Conservation (phyloP, 768 basidiomycete species). For the Cystofilobasidium macerans region DNA sequence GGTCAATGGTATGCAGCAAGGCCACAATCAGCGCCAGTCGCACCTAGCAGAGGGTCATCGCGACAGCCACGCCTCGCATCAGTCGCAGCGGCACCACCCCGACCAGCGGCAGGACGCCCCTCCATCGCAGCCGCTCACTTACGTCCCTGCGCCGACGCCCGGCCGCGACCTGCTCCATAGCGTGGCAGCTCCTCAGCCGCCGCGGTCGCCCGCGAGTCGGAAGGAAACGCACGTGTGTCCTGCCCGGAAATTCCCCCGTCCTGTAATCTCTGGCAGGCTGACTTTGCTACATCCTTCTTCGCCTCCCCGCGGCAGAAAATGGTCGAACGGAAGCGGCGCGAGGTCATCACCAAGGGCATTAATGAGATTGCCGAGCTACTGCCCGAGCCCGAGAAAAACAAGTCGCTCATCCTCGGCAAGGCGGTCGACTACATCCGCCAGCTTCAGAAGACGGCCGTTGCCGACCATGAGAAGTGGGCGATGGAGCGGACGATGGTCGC, state of each 20-base stretch:
- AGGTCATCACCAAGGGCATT: conserved; percentile 94
- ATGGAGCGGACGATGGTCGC: conserved; percentile 85
- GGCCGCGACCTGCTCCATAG: no score
- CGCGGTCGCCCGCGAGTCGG: conserved; percentile 26
- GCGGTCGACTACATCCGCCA: conserved; percentile 88
- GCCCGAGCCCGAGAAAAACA: conserved; percentile 36
- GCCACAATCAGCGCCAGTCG: no score
- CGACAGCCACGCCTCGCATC: no score
- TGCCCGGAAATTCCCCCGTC: not conserved
- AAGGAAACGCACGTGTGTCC: conserved; percentile 38
- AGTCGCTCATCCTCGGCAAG: conserved; percentile 74
- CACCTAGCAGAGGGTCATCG: no score
- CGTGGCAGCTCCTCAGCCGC: no score
- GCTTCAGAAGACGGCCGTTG: conserved; percentile 78
- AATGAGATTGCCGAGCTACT: conserved; percentile 60
- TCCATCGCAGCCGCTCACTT: no score
- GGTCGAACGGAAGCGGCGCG: conserved; percentile 85
- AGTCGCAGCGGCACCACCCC: no score
- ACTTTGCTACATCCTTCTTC: not conserved
- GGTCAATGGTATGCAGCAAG: no score
- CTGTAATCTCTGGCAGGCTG: not conserved
- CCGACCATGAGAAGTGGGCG: conserved; percentile 88
- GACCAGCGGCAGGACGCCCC: no score
- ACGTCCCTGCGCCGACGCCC: no score
- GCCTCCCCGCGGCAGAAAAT: conserved; percentile 65